Base-by-base conservation (phyloP, 2,329 filamentous ascomycete species). In the Trichoderma citrinoviride region DNA sequence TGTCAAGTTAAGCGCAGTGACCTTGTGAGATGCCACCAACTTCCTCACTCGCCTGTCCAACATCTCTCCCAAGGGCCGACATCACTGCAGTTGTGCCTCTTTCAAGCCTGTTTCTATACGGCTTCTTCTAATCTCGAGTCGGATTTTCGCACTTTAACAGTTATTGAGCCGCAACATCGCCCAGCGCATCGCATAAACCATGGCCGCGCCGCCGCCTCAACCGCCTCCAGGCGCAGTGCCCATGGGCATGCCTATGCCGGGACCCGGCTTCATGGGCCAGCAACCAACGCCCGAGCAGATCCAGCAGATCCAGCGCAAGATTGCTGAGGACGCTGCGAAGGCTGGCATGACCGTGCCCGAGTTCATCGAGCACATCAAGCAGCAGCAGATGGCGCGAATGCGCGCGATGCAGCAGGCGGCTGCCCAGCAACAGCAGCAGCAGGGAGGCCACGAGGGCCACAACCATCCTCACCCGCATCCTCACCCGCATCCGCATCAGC, bases 271-370 rank as follows among this genome's bases (percentile, higher is more conserved):
- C 47, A 61, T 57, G 58, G 70, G 68, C 7, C 79, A 81, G 69
- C 81, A 78, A 76, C 92, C 92, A 40, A 87, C 89, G 21, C 93
- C 90, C 55, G 90, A 97, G 79, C 93, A 97, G 80, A 91, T 97
- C 68, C 86, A 87, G 64, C 84, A 85, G 64, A 95, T 97, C 84
- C 91, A 96, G 77, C 86, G 88, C 71, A 90, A 95, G 77, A 81
- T 97, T 50, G 89, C 90, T 55, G 85, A 86, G 57, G 93, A 97
- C 78, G 94, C 94, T 55, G 83, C 90, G 73, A 93, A 90, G 79
- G 86, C 89, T 68, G 93, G 93, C 75, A 88, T 98, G 85, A 87
- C 90, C 7, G 89, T 95, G 0, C 92, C 90, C 50, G 84, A 97
- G 77, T 97, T 96, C 75, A 85, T 96, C 73, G 87, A 89, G 73